Evolutionary conservation across 768 basidiomycete species (phyloP), one percentile per base, ranked within the genome.

Genomic region (Auriscalpium orientale): DNA sequence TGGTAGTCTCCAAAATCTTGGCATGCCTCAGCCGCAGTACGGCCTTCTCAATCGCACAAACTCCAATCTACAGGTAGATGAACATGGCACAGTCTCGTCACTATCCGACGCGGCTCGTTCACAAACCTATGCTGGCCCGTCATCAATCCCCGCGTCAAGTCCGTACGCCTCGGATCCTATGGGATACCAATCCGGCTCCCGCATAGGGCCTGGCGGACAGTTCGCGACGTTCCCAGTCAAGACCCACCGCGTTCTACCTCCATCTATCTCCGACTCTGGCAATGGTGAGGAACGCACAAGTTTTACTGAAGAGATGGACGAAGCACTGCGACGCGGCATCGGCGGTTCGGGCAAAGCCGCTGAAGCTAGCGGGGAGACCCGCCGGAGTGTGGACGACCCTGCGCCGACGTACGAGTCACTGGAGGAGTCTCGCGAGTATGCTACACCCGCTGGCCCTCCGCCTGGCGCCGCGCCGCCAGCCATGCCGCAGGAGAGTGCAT

Each of bases 211-310:
- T 10, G 78, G 77, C 1, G 78, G 78, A 0, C 76, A 82, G 15
- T 89, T 87, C 62, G 82, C 83, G 22, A 89, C 88, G 1, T 81
- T 88, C 69, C 87, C 85, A 0, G 76, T 79, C 16, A 76, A 80
- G 56, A 66, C 68, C 8, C 55, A 62, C 67, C 63, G 67, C 1
- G 64, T 63, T 15, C 53, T 48, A 20, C 51, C 13, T 7, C 56
- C 36, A 22, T 44, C 11, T 36, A 33, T 51, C 47, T 57, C 49
- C 46, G 46, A 51, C 18, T 56, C 28, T 55, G 54, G 11, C 55
- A 63, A 37, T 46, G 60, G 9, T 55, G 56, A 33, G 54, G 51
- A 53, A 51, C 56, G 12, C 47, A 3, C 60, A 60, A 10, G 65
- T 64, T 21, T 57, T 46, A 5, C 54, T 10, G 44, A 48, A 33